Evolutionary conservation across 805 yeast genomes (phyloP).

Genomic region (Myxozyma kluyveri): DNA sequence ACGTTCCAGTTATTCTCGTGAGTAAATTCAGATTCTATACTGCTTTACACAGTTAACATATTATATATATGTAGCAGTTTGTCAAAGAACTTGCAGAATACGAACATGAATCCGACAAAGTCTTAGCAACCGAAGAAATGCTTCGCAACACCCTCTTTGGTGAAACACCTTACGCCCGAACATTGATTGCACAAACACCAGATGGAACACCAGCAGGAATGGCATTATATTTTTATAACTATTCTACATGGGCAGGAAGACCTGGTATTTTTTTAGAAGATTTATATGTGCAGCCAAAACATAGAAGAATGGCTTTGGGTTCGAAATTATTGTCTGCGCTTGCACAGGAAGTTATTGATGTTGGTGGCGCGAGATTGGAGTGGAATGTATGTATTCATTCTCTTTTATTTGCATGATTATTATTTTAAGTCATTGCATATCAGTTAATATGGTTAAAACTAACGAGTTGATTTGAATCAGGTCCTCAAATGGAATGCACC

Average conservation of each 20-base stretch:
- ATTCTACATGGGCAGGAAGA: slow-evolving; percentile 31
- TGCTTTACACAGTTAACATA: background rate
- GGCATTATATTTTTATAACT: slow-evolving; percentile 30
- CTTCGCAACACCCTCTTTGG: slow-evolving; percentile 22
- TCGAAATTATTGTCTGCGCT: slow-evolving; percentile 24
- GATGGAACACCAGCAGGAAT: slow-evolving; percentile 37
- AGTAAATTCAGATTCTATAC: background rate
- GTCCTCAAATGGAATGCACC: slow-evolving; percentile 30
- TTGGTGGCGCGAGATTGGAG: slow-evolving; percentile 29
- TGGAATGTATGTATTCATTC: slow-evolving; percentile 23
- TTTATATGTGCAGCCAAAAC: slow-evolving; percentile 27
- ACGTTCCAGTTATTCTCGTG: slow-evolving; percentile 27
- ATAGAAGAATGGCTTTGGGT: slow-evolving; percentile 20
- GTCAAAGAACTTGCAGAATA: slow-evolving; percentile 25
- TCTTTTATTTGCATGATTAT: background rate
- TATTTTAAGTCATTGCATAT: background rate
- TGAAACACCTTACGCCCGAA: slow-evolving; percentile 20
- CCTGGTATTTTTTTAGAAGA: slow-evolving; percentile 31
- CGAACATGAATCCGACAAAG: slow-evolving; percentile 27
- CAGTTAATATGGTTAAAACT: background rate
- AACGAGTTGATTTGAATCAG: slow-evolving; percentile 2
- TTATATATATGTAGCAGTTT: slow-evolving; percentile 9
- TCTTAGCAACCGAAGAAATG: slow-evolving; percentile 26
- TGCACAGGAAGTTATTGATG: slow-evolving; percentile 22
- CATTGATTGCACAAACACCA: slow-evolving; percentile 25